Percentiles rank a stretch among this genome's conserved stretches.
phyloP scores from a whole-genome alignment of 2,329 filamentous ascomycete genomes.

The Fusarium sp. region DNA sequence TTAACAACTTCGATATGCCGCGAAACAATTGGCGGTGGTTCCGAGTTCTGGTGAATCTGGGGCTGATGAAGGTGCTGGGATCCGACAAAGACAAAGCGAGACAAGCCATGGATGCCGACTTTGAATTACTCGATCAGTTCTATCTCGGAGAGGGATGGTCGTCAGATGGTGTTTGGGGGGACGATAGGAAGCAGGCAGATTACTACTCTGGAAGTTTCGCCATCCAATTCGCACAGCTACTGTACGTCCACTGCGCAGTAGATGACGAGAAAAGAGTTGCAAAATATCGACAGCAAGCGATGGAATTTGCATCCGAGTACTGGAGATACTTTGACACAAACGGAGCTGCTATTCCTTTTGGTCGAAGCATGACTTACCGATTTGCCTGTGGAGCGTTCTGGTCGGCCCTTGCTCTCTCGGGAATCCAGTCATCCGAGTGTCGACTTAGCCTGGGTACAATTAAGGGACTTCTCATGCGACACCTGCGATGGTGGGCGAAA shows the following conservation, averaged over 20 bases:
- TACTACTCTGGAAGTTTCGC: constrained; percentile 3
- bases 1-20: constrained; percentile 57
- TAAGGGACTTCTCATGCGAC: constrained; percentile 60
- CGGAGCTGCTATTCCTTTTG: constrained; percentile 62
- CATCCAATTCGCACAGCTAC: background rate
- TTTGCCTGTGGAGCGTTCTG: constrained; percentile 62
- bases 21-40: constrained; percentile 63
- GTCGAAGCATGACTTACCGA: constrained; percentile 59
- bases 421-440: constrained; percentile 52
- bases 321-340: constrained; percentile 59
- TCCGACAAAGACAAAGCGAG: constrained; percentile 46
- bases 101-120: constrained; percentile 52
- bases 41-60: constrained; percentile 58
- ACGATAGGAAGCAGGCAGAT: constrained; percentile 48
- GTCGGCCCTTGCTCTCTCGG: constrained; percentile 54
- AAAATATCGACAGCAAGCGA: constrained; percentile 38
- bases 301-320: constrained; percentile 47
- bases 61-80: constrained; percentile 53
- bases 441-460: constrained; percentile 52
- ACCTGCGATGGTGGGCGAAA: constrained; percentile 59
- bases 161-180: constrained; percentile 54
- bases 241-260: background rate
- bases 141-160: constrained; percentile 58
- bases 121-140: constrained; percentile 56
- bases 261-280: constrained; percentile 4